Evolutionary conservation across 495 filamentous ascomycete genomes (phyloP).

Genomic region (Penicillium bialowiezense): DNA sequence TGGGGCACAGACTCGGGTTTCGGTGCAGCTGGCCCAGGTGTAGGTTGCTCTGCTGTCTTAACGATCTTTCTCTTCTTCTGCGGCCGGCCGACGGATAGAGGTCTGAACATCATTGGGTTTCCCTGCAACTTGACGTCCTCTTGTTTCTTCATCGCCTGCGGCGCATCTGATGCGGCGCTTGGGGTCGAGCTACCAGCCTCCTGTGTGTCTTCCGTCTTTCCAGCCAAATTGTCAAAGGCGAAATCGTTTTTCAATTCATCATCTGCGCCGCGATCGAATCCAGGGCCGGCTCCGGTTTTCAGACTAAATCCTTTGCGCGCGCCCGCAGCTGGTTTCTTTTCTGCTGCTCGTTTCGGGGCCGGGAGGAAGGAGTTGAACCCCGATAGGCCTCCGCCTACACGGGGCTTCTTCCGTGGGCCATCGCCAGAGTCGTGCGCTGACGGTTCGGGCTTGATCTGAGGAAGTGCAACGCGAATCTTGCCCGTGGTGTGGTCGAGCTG

Average conservation of each 20-base stretch:
- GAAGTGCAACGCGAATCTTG: constrained; percentile 79
- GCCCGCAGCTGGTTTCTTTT: constrained; percentile 31
- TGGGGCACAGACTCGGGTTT: constrained; percentile 6
- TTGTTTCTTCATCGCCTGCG: constrained; percentile 23
- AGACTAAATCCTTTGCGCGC: constrained; percentile 55
- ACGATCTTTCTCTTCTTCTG: constrained; percentile 61
- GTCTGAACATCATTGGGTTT: constrained; percentile 84
- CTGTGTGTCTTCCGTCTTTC: constrained; percentile 17
- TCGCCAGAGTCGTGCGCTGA: constrained; percentile 41
- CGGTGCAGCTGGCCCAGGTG: constrained; percentile 14
- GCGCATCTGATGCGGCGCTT: constrained; percentile 3
- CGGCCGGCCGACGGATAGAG: constrained; percentile 73
- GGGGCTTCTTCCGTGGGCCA: constrained; percentile 68
- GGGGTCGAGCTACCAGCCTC: constrained; percentile 16
- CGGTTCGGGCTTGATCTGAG: constrained; percentile 45
- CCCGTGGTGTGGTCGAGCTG: constrained; percentile 68
- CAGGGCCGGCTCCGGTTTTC: constrained; percentile 75
- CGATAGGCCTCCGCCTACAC: constrained; percentile 59
- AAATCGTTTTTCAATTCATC: constrained; percentile 36
- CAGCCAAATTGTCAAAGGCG: constrained; percentile 15
- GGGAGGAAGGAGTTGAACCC: constrained; percentile 87
- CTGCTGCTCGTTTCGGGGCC: constrained; percentile 64
- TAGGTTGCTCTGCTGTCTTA: constrained; percentile 12
- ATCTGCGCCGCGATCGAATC: constrained; percentile 64
- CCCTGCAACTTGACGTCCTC: constrained; percentile 66